phyloP scores from a whole-genome alignment of 1,284 basidiomycete species.

The Rhodotorula sp. region DNA sequence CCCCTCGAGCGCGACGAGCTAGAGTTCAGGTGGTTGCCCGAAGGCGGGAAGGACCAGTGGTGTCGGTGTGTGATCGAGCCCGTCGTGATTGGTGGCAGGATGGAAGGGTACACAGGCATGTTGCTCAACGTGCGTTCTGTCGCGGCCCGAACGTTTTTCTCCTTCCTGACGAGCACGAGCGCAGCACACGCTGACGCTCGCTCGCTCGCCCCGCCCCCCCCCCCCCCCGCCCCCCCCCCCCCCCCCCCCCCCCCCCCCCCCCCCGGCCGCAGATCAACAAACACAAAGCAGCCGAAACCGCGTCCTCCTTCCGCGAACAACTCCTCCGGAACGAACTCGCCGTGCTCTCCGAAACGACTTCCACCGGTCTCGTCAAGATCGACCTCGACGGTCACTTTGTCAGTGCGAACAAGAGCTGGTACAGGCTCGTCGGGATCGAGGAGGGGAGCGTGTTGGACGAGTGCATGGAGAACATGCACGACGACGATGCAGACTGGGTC shows the following conservation, averaged over 20 bases:
- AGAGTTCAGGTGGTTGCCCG: slow-evolving; percentile 15
- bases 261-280: slow-evolving; percentile 12
- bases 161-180: not conserved
- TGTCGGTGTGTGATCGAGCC: slow-evolving; percentile 5
- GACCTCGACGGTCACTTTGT: slow-evolving; percentile 17
- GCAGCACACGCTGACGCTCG: not conserved
- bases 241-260: too few relatives aligned
- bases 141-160: too few relatives aligned
- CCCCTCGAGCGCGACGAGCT: slow-evolving; percentile 14
- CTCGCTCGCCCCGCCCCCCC: too few relatives aligned
- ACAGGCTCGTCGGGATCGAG: not conserved
- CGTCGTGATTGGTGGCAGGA: slow-evolving; percentile 2
- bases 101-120: slow-evolving; percentile 14
- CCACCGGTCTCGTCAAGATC: slow-evolving; percentile 21
- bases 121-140: slow-evolving; percentile 19
- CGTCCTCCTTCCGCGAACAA: slow-evolving; percentile 2
- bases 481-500: slow-evolving; percentile 13
- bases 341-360: slow-evolving; percentile 7
- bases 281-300: slow-evolving; percentile 17
- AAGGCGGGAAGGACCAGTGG: slow-evolving; percentile 2
- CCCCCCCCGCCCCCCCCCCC: too few relatives aligned
- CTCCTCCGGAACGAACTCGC: slow-evolving; percentile 22
- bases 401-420: slow-evolving; percentile 21
- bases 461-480: slow-evolving; percentile 9
- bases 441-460: slow-evolving; percentile 4